These are phyloP conservation scores for Wallacemonas sp. DNA, from an alignment of 208 protist species.

Conservation along the genomic window DNA sequence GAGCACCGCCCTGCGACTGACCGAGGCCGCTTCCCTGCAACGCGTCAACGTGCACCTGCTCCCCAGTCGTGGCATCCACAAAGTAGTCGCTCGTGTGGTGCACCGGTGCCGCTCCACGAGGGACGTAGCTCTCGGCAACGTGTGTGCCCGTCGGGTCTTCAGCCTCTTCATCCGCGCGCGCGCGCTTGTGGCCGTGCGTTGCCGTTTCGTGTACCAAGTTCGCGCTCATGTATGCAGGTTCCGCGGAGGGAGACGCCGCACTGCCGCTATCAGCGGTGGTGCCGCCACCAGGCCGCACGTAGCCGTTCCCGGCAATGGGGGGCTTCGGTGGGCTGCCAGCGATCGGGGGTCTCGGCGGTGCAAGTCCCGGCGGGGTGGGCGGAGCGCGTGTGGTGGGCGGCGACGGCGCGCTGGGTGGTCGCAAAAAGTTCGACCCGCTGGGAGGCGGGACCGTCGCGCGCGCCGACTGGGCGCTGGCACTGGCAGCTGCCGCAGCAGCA, in stretches of 20 bases:
- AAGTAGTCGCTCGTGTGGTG: slow-evolving; percentile 11
- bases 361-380: not conserved
- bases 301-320: slow-evolving; percentile 1
- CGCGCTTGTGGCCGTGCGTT: slow-evolving; percentile 19
- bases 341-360: not conserved
- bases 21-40: not conserved
- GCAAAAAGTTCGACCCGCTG: not conserved
- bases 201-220: slow-evolving; percentile 36
- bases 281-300: not conserved
- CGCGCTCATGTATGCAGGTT: slow-evolving; percentile 72
- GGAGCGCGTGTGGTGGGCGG: not conserved
- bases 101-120: slow-evolving; percentile 5
- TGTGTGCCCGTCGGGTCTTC: not conserved
- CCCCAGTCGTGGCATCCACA: slow-evolving; percentile 13
- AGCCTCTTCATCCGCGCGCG: not conserved
- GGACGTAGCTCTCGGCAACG: slow-evolving; percentile 5
- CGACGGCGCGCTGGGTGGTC: not conserved
- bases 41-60: slow-evolving; percentile 8
- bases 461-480: not conserved
- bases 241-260: slow-evolving; percentile 21
- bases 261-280: not conserved
- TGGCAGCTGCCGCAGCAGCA: not conserved
- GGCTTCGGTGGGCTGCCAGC: not conserved
- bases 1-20: not conserved
- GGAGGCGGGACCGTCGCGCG: slow-evolving; percentile 7